Base-by-base conservation (phyloP, 2,329 filamentous ascomycete genomes). In the Sarocladium strictum region DNA sequence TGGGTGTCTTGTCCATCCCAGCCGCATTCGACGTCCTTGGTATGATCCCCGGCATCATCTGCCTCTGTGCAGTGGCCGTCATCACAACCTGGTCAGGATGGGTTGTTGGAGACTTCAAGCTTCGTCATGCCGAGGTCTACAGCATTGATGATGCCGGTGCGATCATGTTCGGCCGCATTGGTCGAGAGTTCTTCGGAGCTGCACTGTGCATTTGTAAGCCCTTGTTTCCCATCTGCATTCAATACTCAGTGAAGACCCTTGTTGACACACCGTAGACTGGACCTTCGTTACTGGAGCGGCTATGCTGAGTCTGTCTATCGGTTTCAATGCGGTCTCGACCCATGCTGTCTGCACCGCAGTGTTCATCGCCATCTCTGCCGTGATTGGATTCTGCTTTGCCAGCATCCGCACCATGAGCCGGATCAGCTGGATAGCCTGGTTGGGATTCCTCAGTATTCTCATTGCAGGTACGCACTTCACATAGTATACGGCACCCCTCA, bases 101-200 rank as follows among this genome's bases (percentile, higher is more conserved):
- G 57, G 73, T 77, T 23, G 66, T 79, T 75, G 76, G 75, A 3
- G 62, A 67, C 15, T 81, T 81, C 66, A 81, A 81, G 60, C 60
- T 75, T 14, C 64, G 65, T 10, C 78, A 81, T 58, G 72, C 71
- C 1, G 70, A 76, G 21, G 74, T 80, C 1, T 80, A 81, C 59
- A 72, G 76, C 26, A 78, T 81, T 53, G 78, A 79, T 51, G 78
- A 81, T 58, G 78, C 74, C 0, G 78, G 76, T 17, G 59, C 59
- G 2, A 63, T 78, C 35, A 67, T 81, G n/a, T 76, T 78, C 57
- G 78, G 78, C 12, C 67, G 65, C 1, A 54, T 71, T 6, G 76
- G 77, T 1, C 69, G 72, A 3, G 73, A 74, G 51, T 52, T 76
- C 26, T 67, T 79, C 24, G 71, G 66, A 3, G 58, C 59, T 27